phyloP scores from a whole-genome alignment of 208 protist species.

The Trypanosoma brucei region DNA sequence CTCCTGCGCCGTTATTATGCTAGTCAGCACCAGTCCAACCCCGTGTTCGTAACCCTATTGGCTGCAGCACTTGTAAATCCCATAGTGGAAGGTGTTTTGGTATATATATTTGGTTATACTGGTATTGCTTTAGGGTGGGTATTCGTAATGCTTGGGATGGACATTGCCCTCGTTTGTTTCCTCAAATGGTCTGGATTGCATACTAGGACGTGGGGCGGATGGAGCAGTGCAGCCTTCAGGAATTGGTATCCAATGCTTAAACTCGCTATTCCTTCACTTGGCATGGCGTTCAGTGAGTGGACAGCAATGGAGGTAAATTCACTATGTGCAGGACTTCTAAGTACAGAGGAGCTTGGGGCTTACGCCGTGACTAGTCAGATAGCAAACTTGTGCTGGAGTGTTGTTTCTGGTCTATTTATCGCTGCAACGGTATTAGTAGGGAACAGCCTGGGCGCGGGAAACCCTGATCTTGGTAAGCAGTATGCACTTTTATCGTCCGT shows the following conservation, averaged over 20 bases:
- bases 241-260: constrained; percentile 42
- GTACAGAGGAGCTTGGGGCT: constrained; percentile 47
- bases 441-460: constrained; percentile 64
- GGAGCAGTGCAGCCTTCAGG: constrained; percentile 44
- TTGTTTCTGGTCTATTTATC: constrained; percentile 66
- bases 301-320: constrained; percentile 77
- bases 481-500: constrained; percentile 54
- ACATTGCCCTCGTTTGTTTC: constrained; percentile 46
- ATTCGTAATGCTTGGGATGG: constrained; percentile 53
- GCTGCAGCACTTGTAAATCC: constrained; percentile 59
- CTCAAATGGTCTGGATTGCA: constrained; percentile 48
- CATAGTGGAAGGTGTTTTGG: constrained; percentile 56
- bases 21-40: constrained; percentile 73
- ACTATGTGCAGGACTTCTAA: constrained; percentile 57
- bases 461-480: constrained; percentile 43
- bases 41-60: constrained; percentile 58
- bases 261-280: constrained; percentile 77
- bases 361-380: constrained; percentile 76
- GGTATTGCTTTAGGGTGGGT: constrained; percentile 81
- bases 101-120: constrained; percentile 60
- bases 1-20: constrained; percentile 81
- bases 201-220: constrained; percentile 74
- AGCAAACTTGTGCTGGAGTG: constrained; percentile 70
- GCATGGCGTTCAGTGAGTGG: constrained; percentile 81
- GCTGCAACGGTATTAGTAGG: constrained; percentile 74